Evolutionary conservation across 352 stramenopile genomes (phyloP), one percentile per base, ranked within the genome.

Genomic region (Blastocystis sp.): DNA sequence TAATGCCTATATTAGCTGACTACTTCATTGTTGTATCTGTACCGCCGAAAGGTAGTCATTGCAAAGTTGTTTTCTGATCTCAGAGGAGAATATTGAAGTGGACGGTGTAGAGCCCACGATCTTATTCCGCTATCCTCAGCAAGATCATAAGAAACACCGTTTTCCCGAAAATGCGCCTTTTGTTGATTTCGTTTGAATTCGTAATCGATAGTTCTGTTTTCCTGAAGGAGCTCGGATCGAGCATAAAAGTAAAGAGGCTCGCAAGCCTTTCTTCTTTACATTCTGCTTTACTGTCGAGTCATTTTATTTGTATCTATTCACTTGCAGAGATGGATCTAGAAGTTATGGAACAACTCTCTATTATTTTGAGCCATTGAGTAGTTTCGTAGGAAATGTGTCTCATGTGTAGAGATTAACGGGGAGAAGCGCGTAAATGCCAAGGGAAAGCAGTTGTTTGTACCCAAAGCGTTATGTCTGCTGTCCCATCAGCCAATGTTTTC

Each of bases 111-210:
- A 80, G 39, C 70, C 70, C n/a, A 87, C 37, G 20, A 87, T 87
- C 47, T 56, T 87, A 34, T 73, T 53, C 41, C 23, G 76, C n/a
- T 87, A 87, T 68, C 76, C 76, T 34, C 34, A 87, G 63, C 37
- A 87, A 68, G 76, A 87, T 77, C 76, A 87, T 76, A 87, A 87
- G 55, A 87, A 87, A 23, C 59, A 73, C 43, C 76, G 59, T 23
- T 87, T 87, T 23, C 76, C 76, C 9, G 59, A 87, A 45, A 76
- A 87, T 39, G 76, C 76, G 34, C 59, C 76, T n/a, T 73, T 70
- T 87, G 70, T 80, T 41, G 18, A 6, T 50, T 34, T 63, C n/a
- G n/a, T 18, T 41, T 47, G n/a, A 41, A 3, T 34, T 23, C 15
- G 9, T 80, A 41, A 80, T 80, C 13, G n/a, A 15, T 80, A 80